These are phyloP conservation scores for Phytophthora tentaculata DNA, from an alignment of 352 stramenopile species.

Conservation along the genomic window DNA sequence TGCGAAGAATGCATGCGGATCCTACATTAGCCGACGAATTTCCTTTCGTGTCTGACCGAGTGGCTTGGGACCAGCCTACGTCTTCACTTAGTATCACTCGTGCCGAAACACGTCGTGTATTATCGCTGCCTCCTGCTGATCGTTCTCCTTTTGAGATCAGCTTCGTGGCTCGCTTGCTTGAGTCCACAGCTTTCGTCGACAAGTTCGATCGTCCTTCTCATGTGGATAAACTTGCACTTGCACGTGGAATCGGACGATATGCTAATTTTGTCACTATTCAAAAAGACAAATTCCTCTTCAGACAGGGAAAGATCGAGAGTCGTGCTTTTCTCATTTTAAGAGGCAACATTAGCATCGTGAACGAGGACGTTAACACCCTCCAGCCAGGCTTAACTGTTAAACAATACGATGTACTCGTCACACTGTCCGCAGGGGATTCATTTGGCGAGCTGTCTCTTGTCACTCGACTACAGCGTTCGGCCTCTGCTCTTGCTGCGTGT, in stretches of 20 bases:
- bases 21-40: slow-evolving; percentile 61
- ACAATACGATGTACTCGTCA: slow-evolving; percentile 69
- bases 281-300: slow-evolving; percentile 65
- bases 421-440: slow-evolving; percentile 66
- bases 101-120: slow-evolving; percentile 66
- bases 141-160: slow-evolving; percentile 53
- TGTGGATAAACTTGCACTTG: slow-evolving; percentile 58
- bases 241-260: slow-evolving; percentile 53
- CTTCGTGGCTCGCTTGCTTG: slow-evolving; percentile 66
- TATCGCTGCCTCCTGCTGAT: slow-evolving; percentile 43
- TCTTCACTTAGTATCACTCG: slow-evolving; percentile 75
- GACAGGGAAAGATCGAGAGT: slow-evolving; percentile 76
- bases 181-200: slow-evolving; percentile 60
- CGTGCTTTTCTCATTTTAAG: slow-evolving; percentile 82
- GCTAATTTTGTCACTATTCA: slow-evolving; percentile 60
- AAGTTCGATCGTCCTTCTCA: slow-evolving; percentile 71
- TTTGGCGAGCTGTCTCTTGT: slow-evolving; percentile 81
- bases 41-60: slow-evolving; percentile 52
- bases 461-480: slow-evolving; percentile 70
- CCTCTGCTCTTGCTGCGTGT: slow-evolving; percentile 63
- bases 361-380: slow-evolving; percentile 59
- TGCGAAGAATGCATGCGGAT: slow-evolving; percentile 70
- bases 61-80: slow-evolving; percentile 60
- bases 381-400: slow-evolving; percentile 39
- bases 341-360: slow-evolving; percentile 81